Conservation (phyloP, 2,329 filamentous ascomycete species). For the Bipolaris oryzae region DNA sequence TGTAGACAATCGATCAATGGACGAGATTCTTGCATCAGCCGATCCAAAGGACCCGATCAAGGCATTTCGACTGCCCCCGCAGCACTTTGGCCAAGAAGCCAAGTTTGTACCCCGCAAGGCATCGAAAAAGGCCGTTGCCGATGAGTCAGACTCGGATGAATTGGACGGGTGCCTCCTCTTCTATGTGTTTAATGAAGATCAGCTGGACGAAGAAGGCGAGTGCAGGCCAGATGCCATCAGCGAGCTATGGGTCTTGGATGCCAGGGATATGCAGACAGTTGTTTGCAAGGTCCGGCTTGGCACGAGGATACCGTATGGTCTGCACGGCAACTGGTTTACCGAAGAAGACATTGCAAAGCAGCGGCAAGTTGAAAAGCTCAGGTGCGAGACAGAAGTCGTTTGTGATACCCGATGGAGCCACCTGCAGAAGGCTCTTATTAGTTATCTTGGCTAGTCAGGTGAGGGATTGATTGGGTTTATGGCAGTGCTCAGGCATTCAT, state of each 20-base stretch:
- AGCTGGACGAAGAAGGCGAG: conserved; percentile 60
- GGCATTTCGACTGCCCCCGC: conserved; percentile 65
- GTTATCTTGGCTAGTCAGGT: conserved; percentile 16
- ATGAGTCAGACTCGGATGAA: conserved; percentile 49
- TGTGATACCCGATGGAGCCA: conserved; percentile 14
- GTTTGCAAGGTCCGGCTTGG: conserved; percentile 65
- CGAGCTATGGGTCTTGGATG: conserved; percentile 73
- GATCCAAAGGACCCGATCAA: conserved; percentile 61
- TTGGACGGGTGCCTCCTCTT: conserved; percentile 72
- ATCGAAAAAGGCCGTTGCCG: conserved; percentile 11
- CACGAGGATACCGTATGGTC: conserved; percentile 71
- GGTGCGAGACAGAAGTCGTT: conserved; percentile 20
- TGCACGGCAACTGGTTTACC: conserved; percentile 56
- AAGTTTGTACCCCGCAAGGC: conserved; percentile 61
- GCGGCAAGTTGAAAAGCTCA: conserved; percentile 32
- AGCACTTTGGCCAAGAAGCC: conserved; percentile 70
- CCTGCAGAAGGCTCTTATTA: conserved; percentile 18
- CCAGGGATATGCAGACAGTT: conserved; percentile 65
- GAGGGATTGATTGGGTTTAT: background rate
- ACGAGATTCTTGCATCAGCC: conserved; percentile 57
- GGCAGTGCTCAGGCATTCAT: background rate
- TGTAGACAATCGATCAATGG: conserved; percentile 63
- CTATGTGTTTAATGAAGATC: conserved; percentile 72
- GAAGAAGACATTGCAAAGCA: conserved; percentile 43
- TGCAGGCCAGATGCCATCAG: conserved; percentile 53